phyloP scores from a whole-genome alignment of 148 eudicot genomes.

The Silene latifolia region DNA sequence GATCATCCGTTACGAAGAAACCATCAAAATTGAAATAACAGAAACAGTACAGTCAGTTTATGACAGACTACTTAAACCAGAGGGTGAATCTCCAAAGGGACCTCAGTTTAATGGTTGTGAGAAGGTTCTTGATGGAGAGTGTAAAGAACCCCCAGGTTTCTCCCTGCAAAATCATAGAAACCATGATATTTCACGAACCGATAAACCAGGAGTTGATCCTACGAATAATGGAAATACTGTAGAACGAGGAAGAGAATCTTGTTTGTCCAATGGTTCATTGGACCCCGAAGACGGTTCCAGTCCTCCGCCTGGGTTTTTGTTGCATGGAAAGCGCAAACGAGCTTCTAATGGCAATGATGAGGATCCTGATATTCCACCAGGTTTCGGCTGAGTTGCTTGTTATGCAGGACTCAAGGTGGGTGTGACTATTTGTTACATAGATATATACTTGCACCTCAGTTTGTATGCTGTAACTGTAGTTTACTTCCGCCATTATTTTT shows the following conservation, averaged over 20 bases:
- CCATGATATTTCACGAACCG: slow-evolving; percentile 22
- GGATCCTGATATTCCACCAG: slow-evolving; percentile 86
- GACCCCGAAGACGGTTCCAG: slow-evolving; percentile 22
- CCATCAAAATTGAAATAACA: slow-evolving; percentile 61
- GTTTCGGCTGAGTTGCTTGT: slow-evolving; percentile 48
- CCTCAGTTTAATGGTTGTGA: too few species aligned
- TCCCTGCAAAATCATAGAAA: slow-evolving; percentile 23
- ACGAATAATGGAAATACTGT: slow-evolving; percentile 16
- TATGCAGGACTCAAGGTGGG: neutral
- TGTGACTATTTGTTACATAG: neutral
- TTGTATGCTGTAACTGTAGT: neutral
- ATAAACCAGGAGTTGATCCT: slow-evolving; percentile 22
- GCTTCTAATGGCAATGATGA: slow-evolving; percentile 44
- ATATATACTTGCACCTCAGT: neutral
- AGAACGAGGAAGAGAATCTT: slow-evolving; percentile 27
- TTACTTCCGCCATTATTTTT: neutral
- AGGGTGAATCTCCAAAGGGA: slow-evolving; percentile 28
- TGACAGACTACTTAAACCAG: slow-evolving; percentile 41
- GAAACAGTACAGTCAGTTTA: slow-evolving; percentile 74
- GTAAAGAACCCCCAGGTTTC: slow-evolving; percentile 47
- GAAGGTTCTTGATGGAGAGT: slow-evolving; percentile 38
- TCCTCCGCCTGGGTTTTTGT: slow-evolving; percentile 44
- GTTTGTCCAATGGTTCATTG: slow-evolving; percentile 10
- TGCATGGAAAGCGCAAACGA: slow-evolving; percentile 29
- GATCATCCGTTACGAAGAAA: slow-evolving; percentile 62